These are phyloP conservation scores for Raffaelea arxii DNA, from an alignment of 2,329 filamentous ascomycete species.

Conservation along the genomic window DNA sequence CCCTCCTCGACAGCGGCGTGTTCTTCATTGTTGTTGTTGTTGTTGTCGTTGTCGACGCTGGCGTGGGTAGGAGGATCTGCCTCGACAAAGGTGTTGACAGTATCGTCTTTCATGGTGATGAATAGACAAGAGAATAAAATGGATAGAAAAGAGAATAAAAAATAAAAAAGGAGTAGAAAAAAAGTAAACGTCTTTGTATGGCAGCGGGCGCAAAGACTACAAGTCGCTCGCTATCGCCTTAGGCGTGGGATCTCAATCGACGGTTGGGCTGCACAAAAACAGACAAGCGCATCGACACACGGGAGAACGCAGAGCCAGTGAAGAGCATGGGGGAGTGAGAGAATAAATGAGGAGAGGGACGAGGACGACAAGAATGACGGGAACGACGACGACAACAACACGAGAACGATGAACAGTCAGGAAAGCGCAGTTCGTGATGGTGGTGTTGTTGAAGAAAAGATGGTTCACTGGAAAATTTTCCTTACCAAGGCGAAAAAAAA, in stretches of 20 bases:
- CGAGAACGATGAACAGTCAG: too few relatives aligned
- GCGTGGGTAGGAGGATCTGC: neutral
- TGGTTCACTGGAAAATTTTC: too few relatives aligned
- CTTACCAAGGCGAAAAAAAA: neutral
- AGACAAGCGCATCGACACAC: too few relatives aligned
- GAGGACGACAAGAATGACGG: too few relatives aligned
- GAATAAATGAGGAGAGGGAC: neutral
- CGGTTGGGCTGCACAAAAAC: too few relatives aligned
- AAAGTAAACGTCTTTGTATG: slow-evolving; percentile 38
- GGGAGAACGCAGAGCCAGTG: too few relatives aligned
- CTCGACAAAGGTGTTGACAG: neutral
- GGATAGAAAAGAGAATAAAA: neutral
- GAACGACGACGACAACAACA: too few relatives aligned
- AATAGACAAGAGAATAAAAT: neutral
- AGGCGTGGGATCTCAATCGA: too few relatives aligned
- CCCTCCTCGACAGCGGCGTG: slow-evolving; percentile 36
- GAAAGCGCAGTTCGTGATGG: neutral
- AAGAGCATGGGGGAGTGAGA: too few relatives aligned
- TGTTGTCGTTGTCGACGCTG: neutral
- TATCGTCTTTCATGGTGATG: neutral
- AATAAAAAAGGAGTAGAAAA: neutral
- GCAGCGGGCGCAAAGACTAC: slow-evolving; percentile 58
- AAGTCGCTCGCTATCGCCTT: slow-evolving; percentile 57
- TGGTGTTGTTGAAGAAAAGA: neutral
- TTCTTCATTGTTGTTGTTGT: slow-evolving; percentile 16